These are phyloP conservation scores for Actinomortierella wolfii DNA, from an alignment of 371 early-diverging fungal species.

Conservation along the genomic window DNA sequence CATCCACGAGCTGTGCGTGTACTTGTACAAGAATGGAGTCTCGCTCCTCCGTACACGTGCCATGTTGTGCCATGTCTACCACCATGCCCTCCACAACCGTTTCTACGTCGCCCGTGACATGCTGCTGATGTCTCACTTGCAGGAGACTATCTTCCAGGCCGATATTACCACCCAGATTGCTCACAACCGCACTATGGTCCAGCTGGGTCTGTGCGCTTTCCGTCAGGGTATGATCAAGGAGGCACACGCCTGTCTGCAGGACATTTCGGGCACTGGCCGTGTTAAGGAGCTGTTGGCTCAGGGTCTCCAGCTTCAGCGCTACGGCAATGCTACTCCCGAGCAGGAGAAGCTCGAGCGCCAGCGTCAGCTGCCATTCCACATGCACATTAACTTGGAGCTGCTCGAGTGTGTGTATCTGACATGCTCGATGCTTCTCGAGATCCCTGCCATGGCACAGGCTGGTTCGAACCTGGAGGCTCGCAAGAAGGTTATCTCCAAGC, in stretches of 20 bases:
- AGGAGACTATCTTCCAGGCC: conserved; percentile 89
- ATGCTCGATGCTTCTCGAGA: conserved; percentile 95
- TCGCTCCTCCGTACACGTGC: conserved; percentile 93
- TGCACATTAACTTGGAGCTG: conserved; percentile 98
- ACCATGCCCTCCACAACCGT: conserved; percentile 93
- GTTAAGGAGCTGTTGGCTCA: conserved; percentile 95
- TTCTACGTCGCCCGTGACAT: conserved; percentile 95
- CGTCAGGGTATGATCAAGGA: conserved; percentile 91
- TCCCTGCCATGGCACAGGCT: conserved; percentile 93
- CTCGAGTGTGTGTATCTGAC: conserved; percentile 96
- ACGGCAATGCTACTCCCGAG: conserved; percentile 76
- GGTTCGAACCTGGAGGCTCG: conserved; percentile 75
- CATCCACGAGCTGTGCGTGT: conserved; percentile 82
- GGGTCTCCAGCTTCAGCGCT: conserved; percentile 81
- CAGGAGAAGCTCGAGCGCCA: conserved; percentile 91
- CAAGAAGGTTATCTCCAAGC: conserved; percentile 86
- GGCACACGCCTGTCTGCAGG: conserved; percentile 84
- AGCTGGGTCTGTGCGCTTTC: conserved; percentile 97
- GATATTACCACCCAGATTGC: conserved; percentile 94
- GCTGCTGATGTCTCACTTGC: conserved; percentile 97
- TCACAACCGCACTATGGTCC: conserved; percentile 95
- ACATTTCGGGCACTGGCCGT: conserved; percentile 86
- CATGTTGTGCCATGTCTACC: conserved; percentile 96
- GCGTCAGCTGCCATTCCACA: conserved; percentile 97
- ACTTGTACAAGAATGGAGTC: conserved; percentile 84